A percentile compares a stretch with the other conserved stretches of the same genome.
These are phyloP conservation scores for Ophiostoma novo-ulmi DNA, from an alignment of 2,329 filamentous ascomycete genomes.

Conservation along the genomic window DNA sequence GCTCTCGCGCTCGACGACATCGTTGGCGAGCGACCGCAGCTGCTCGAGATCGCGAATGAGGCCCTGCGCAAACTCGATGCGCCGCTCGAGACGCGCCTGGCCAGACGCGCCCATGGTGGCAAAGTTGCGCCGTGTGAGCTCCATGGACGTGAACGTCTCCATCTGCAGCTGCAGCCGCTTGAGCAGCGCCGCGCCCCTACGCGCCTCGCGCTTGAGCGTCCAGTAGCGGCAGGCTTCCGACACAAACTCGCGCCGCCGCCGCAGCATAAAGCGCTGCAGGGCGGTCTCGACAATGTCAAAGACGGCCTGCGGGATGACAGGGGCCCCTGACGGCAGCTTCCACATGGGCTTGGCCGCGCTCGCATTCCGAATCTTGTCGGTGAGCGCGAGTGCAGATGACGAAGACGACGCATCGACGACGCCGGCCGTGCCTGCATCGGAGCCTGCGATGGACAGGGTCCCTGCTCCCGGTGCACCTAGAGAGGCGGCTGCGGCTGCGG, in stretches of 20 bases:
- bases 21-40: conserved; percentile 63
- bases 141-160: conserved; percentile 96
- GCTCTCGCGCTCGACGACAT: conserved; percentile 69
- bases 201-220: conserved; percentile 92
- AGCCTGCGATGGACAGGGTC: background rate
- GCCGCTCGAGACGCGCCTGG: conserved; percentile 66
- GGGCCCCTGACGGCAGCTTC: conserved; percentile 91
- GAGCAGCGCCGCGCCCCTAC: conserved; percentile 82
- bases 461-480: background rate
- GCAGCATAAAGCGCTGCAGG: conserved; percentile 70
- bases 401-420: conserved; percentile 36
- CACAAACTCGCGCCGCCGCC: conserved; percentile 86
- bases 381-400: background rate
- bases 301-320: conserved; percentile 84
- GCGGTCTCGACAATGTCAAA: conserved; percentile 81
- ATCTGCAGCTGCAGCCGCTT: conserved; percentile 92
- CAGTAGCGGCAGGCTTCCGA: conserved; percentile 94
- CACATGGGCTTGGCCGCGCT: conserved; percentile 62
- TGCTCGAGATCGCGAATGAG: conserved; percentile 72
- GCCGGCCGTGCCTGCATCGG: conserved; percentile 48
- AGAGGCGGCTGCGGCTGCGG: conserved; percentile 34
- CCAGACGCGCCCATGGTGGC: conserved; percentile 88
- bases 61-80: conserved; percentile 81
- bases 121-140: conserved; percentile 91
- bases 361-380: conserved; percentile 50